These are phyloP conservation scores for Zea luxurians DNA, from an alignment of 176 grass and related monocot species.

Conservation along the genomic window DNA sequence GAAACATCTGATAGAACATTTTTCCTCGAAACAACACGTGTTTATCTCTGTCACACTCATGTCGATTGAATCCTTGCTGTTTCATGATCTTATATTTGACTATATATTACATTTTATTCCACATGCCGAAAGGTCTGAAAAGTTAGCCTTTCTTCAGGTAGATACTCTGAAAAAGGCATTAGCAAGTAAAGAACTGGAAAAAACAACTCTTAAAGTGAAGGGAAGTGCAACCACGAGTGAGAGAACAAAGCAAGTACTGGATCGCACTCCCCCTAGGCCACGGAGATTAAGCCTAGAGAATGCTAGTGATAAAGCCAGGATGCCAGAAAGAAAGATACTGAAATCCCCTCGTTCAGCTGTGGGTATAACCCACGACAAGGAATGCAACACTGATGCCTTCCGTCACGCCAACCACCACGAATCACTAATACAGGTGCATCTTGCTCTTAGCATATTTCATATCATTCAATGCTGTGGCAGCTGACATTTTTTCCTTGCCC, in stretches of 20 bases:
- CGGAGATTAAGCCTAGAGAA: slow-evolving; percentile 79
- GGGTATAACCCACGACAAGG: slow-evolving; percentile 30
- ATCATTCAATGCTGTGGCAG: slow-evolving; percentile 3
- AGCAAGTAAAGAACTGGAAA: slow-evolving; percentile 58
- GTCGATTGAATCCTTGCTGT: slow-evolving; percentile 10
- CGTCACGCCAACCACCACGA: slow-evolving; percentile 25
- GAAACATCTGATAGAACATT: background rate
- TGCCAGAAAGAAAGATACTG: slow-evolving; percentile 36
- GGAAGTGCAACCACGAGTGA: slow-evolving; percentile 46
- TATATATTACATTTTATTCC: slow-evolving; percentile 22
- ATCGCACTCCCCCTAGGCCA: slow-evolving; percentile 55
- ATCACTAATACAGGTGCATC: slow-evolving; percentile 42
- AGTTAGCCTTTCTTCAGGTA: slow-evolving; percentile 50
- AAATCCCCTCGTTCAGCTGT: slow-evolving; percentile 42
- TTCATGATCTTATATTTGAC: slow-evolving; percentile 12
- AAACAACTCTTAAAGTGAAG: slow-evolving; percentile 58
- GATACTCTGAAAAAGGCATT: slow-evolving; percentile 79
- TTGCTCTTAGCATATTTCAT: slow-evolving; percentile 30
- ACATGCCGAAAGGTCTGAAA: slow-evolving; percentile 20
- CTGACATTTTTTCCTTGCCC: slow-evolving; percentile 15
- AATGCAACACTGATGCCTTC: slow-evolving; percentile 35
- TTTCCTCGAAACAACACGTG: background rate
- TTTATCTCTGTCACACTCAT: slow-evolving; percentile 13
- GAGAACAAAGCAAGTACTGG: slow-evolving; percentile 50
- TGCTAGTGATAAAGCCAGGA: slow-evolving; percentile 44